These are phyloP conservation scores for Colletotrichum brevisporum DNA, from an alignment of 2,329 filamentous ascomycete species.

Conservation along the genomic window DNA sequence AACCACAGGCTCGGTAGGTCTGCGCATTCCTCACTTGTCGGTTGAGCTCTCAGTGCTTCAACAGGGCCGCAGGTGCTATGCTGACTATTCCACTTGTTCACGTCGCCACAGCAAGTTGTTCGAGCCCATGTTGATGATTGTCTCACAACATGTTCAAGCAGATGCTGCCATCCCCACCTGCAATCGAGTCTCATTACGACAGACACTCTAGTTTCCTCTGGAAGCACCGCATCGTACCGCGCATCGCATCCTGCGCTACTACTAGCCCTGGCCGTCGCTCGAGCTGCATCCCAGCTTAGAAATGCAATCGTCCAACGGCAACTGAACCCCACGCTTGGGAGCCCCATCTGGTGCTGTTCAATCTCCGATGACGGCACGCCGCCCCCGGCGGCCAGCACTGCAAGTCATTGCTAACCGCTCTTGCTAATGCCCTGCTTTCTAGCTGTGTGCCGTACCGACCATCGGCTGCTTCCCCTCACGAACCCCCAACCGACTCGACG, in stretches of 20 bases:
- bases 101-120: constrained; percentile 1
- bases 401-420: constrained; percentile 31
- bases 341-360: constrained; percentile 24
- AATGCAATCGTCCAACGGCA: constrained; percentile 37
- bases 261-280: too few relatives aligned
- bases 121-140: background rate
- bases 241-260: too few relatives aligned
- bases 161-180: background rate
- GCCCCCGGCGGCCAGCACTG: constrained; percentile 19
- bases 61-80: background rate
- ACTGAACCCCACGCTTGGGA: constrained; percentile 29
- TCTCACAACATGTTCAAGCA: constrained; percentile 22
- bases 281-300: constrained; percentile 25
- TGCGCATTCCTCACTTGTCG: constrained; percentile 16
- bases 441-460: background rate
- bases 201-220: constrained; percentile 19
- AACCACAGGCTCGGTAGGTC: background rate
- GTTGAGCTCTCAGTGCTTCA: constrained; percentile 24
- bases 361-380: constrained; percentile 39
- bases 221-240: background rate
- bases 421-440: constrained; percentile 7
- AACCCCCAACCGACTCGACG: constrained; percentile 1
- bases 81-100: constrained; percentile 4
- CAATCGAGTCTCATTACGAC: constrained; percentile 20
- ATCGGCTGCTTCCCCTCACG: constrained; percentile 28